These are phyloP conservation scores for Cardamine chenopodiifolia DNA, from an alignment of 345 rosid species.

Conservation along the genomic window DNA sequence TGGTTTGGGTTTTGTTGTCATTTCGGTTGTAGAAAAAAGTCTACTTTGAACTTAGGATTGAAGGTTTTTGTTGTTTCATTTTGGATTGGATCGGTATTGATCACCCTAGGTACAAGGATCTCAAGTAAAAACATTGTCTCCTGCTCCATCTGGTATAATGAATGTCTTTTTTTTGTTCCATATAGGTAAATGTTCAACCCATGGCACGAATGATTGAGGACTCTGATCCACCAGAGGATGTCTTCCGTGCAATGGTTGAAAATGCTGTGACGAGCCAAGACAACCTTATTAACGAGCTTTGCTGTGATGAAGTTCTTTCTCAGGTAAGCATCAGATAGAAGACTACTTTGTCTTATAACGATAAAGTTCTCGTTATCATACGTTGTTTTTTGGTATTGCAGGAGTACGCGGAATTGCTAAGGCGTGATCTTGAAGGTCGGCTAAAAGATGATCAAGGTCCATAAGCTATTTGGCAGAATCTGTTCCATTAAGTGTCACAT, in stretches of 20 bases:
- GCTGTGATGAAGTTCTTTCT: conserved; percentile 61
- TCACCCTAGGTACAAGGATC: not conserved
- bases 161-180: not conserved
- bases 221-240: conserved; percentile 53
- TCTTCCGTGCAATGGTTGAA: conserved; percentile 63
- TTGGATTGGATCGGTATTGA: not conserved
- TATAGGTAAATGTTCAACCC: conserved; percentile 53
- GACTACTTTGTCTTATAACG: not conserved
- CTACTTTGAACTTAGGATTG: not conserved
- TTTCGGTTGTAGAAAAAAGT: not conserved
- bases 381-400: conserved; percentile 36
- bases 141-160: not conserved
- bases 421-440: conserved; percentile 50
- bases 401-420: conserved; percentile 72
- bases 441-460: conserved; percentile 46
- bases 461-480: not conserved
- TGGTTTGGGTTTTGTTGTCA: not conserved
- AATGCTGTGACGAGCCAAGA: conserved; percentile 53
- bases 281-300: conserved; percentile 55
- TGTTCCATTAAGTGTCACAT: conserved; percentile 9
- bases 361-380: not conserved
- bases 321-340: conserved; percentile 46
- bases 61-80: not conserved
- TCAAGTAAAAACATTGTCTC: not conserved
- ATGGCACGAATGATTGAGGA: conserved; percentile 62